Percentiles rank a stretch among this genome's conserved stretches.
phyloP scores from a whole-genome alignment of 768 basidiomycete genomes.

The Chlorophyllum brunneum region DNA sequence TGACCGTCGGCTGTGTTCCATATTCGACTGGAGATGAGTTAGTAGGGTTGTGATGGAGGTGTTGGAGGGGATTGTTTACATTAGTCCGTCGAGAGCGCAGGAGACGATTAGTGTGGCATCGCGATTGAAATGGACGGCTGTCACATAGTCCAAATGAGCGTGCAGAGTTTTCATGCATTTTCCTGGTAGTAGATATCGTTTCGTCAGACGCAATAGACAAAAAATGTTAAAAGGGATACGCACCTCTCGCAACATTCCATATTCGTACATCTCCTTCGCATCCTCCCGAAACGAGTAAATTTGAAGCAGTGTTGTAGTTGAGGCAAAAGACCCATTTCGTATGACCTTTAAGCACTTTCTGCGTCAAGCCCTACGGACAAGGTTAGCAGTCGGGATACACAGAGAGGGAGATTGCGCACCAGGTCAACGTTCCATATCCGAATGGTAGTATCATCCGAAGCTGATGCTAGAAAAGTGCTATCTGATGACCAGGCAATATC shows the following conservation, averaged over 20 bases:
- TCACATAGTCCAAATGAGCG: conserved; percentile 93
- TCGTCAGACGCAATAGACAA: neutral
- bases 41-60: neutral
- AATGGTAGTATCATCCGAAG: conserved; percentile 88
- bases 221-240: conserved; percentile 9
- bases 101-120: conserved; percentile 92
- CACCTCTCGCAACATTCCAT: conserved; percentile 87
- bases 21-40: conserved; percentile 62
- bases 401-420: conserved; percentile 37
- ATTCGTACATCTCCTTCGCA: conserved; percentile 92
- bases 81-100: conserved; percentile 88
- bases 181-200: conserved; percentile 38
- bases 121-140: conserved; percentile 89
- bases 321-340: conserved; percentile 88
- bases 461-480: conserved; percentile 79
- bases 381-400: neutral
- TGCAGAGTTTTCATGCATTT: conserved; percentile 83
- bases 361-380: conserved; percentile 54
- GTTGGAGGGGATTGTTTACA: conserved; percentile 57
- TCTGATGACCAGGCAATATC: conserved; percentile 89
- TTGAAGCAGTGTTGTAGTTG: conserved; percentile 85
- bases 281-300: conserved; percentile 86
- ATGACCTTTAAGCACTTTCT: conserved; percentile 75
- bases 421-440: conserved; percentile 87
- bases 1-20: conserved; percentile 93